A percentile compares a stretch with the other conserved stretches of the same genome.
Evolutionary conservation across 2,329 filamentous ascomycete species (phyloP).

Genomic region (Pseudogymnoascus sp.): DNA sequence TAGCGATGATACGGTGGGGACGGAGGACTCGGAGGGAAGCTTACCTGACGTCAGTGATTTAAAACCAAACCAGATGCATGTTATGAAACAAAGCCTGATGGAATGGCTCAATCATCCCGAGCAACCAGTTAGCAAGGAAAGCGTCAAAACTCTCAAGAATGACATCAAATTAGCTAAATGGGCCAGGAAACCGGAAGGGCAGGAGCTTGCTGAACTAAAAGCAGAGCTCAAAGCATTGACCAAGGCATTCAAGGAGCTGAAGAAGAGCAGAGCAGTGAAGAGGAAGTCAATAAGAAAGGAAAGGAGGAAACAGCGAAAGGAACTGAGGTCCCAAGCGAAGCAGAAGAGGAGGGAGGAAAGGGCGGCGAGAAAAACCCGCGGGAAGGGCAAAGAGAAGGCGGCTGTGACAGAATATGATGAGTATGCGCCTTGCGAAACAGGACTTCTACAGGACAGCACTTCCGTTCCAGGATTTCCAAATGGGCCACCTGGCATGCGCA

Average conservation of each 20-base stretch:
- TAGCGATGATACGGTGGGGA: neutral
- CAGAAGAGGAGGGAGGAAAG: conserved; percentile 16
- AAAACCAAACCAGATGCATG: conserved; percentile 38
- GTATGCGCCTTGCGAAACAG: neutral
- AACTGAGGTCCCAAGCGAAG: conserved; percentile 10
- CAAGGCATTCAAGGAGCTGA: conserved; percentile 35
- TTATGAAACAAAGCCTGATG: conserved; percentile 36
- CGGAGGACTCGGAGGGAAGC: neutral
- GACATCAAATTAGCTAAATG: conserved; percentile 36
- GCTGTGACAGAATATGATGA: conserved; percentile 15
- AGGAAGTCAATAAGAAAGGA: conserved; percentile 21
- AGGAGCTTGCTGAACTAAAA: conserved; percentile 32
- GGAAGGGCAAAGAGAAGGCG: conserved; percentile 28
- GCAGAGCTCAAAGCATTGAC: conserved; percentile 38
- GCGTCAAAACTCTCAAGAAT: conserved; percentile 33
- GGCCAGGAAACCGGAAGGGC: conserved; percentile 6
- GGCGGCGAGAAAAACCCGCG: conserved; percentile 18
- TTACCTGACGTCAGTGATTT: conserved; percentile 41
- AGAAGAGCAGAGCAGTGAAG: conserved; percentile 29
- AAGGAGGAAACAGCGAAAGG: conserved; percentile 7
- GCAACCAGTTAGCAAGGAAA: conserved; percentile 38
- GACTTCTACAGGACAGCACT: neutral
- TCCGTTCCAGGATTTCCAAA: neutral
- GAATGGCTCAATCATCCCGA: conserved; percentile 43
- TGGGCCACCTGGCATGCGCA: neutral